phyloP scores from a whole-genome alignment of 805 yeast species.

The Kazachstania martiniae region DNA sequence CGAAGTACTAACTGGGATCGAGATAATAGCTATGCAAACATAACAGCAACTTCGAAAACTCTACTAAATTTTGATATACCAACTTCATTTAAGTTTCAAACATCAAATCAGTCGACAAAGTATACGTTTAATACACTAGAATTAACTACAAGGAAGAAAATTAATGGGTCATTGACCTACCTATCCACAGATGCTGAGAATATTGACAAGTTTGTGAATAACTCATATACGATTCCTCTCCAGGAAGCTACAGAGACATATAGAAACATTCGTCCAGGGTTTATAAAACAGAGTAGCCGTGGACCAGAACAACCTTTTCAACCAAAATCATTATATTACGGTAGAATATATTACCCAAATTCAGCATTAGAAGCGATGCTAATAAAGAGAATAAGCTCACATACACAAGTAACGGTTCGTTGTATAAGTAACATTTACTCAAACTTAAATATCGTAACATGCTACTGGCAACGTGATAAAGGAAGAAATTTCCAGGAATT shows the following conservation, averaged over 20 bases:
- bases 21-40: conserved; percentile 65
- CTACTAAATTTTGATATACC: conserved; percentile 70
- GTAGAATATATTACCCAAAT: conserved; percentile 81
- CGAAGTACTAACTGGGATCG: conserved; percentile 65
- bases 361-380: conserved; percentile 81
- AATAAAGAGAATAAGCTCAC: conserved; percentile 47
- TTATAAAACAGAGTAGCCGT: conserved; percentile 6
- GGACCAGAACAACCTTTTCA: too few relatives aligned
- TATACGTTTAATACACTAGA: conserved; percentile 65
- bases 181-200: conserved; percentile 53
- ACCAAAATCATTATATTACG: conserved; percentile 48
- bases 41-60: conserved; percentile 57
- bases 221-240: conserved; percentile 40
- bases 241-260: conserved; percentile 67
- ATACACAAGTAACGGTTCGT: conserved; percentile 57
- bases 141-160: conserved; percentile 46
- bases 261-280: conserved; percentile 41
- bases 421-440: conserved; percentile 57
- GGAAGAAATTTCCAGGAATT: conserved; percentile 59
- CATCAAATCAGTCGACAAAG: conserved; percentile 60
- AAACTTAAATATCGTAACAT: conserved; percentile 47
- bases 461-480: conserved; percentile 60
- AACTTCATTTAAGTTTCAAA: conserved; percentile 47
- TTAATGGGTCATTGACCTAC: conserved; percentile 79
- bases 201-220: conserved; percentile 38